Evolutionary conservation across 179 eudicot species (phyloP).

Genomic region (Drosera spatulata): DNA sequence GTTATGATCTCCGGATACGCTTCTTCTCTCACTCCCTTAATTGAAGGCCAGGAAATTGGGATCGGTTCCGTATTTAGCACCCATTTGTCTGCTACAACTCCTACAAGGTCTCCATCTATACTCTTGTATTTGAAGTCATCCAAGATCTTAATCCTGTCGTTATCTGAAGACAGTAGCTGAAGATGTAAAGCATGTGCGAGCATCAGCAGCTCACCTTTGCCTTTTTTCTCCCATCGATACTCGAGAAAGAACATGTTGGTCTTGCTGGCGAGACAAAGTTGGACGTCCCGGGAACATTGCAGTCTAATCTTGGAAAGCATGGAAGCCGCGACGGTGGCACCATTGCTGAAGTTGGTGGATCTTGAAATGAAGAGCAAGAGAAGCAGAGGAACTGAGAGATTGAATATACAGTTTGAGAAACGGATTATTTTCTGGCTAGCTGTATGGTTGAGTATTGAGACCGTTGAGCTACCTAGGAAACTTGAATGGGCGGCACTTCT

Average conservation of each 20-base stretch:
- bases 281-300: no score
- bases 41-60: conserved; percentile 72
- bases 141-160: conserved; percentile 28
- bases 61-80: conserved; percentile 47
- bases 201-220: conserved; percentile 75
- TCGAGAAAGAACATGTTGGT: conserved; percentile 43
- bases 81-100: conserved; percentile 91
- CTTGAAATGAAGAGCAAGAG: no score
- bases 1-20: conserved; percentile 37
- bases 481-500: no score
- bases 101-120: conserved; percentile 88
- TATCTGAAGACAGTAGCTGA: conserved; percentile 29
- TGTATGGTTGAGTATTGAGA: no score
- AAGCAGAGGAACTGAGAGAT: no score
- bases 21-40: conserved; percentile 46
- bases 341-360: no score
- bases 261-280: no score
- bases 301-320: no score
- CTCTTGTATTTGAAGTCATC: conserved; percentile 61
- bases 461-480: no score
- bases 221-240: conserved; percentile 66
- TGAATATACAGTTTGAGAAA: no score
- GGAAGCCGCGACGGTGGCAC: no score
- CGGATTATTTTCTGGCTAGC: no score
- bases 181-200: conserved; percentile 81